Evolutionary conservation across 2,329 filamentous ascomycete genomes (phyloP).

Genomic region (Biscogniauxia mediterranea): DNA sequence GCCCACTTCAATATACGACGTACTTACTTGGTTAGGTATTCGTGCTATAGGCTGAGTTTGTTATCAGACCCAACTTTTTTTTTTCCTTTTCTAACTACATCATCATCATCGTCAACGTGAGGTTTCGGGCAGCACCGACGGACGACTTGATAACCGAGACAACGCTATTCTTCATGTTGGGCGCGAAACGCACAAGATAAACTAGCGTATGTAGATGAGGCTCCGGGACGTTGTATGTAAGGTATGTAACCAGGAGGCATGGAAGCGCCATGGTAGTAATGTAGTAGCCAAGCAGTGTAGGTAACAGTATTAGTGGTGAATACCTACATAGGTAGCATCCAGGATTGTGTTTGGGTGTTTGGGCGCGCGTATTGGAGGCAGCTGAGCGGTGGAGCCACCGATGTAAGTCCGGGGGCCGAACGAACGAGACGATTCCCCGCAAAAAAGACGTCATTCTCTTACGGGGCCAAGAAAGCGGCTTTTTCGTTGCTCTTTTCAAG

Average conservation of each 20-base stretch:
- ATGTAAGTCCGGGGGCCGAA: slow-evolving; percentile 21
- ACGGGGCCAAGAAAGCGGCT: slow-evolving; percentile 7
- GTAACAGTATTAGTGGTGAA: no score
- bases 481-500: not conserved
- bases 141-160: not conserved
- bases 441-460: slow-evolving; percentile 19
- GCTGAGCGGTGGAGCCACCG: slow-evolving; percentile 13
- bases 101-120: not conserved
- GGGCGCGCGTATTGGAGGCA: not conserved
- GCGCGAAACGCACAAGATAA: not conserved
- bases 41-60: not conserved
- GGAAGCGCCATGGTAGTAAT: not conserved
- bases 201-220: not conserved
- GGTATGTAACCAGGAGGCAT: no score
- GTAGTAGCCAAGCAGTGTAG: not conserved
- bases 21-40: no score
- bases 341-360: no score
- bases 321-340: no score
- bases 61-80: not conserved
- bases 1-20: no score
- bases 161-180: not conserved
- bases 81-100: not conserved
- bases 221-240: not conserved
- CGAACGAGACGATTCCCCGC: slow-evolving; percentile 8
- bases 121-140: not conserved